Percentiles rank a stretch among this genome's conserved stretches.
Conservation (phyloP, 1,284 basidiomycete species). For the Heterobasidion parviporum region DNA sequence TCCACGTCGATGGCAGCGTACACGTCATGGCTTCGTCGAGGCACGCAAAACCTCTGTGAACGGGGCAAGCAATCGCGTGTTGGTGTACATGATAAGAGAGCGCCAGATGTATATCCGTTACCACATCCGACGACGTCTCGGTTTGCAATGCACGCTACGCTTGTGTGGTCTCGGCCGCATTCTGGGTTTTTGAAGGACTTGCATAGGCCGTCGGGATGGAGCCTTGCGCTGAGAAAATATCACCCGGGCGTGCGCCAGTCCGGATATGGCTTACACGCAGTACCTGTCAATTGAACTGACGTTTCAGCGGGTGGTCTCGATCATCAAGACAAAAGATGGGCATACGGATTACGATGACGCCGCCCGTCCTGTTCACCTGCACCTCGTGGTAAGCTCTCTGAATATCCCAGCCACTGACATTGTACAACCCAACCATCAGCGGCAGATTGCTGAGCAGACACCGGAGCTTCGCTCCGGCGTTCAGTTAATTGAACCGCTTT, state of each 20-base stretch:
- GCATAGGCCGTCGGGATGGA: conserved; percentile 63
- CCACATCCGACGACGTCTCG: conserved; percentile 57
- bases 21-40: conserved; percentile 41
- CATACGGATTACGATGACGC: conserved; percentile 50
- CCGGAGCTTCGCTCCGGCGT: conserved; percentile 23
- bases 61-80: conserved; percentile 44
- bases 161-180: conserved; percentile 43
- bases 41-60: conserved; percentile 54
- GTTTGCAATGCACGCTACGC: conserved; percentile 23
- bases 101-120: conserved; percentile 42
- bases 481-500: no score
- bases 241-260: conserved; percentile 61
- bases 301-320: background rate
- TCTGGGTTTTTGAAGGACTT: conserved; percentile 64
- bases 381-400: conserved; percentile 58
- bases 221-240: conserved; percentile 55
- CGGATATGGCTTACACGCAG: conserved; percentile 58
- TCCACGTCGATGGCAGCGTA: conserved; percentile 58
- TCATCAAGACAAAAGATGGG: background rate
- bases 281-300: conserved; percentile 31
- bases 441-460: conserved; percentile 57
- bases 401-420: conserved; percentile 33
- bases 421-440: conserved; percentile 51
- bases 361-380: conserved; percentile 44
- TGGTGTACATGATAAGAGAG: conserved; percentile 63